Evolutionary conservation across 2,329 filamentous ascomycete genomes (phyloP), one percentile per base, ranked within the genome.

Genomic region (Clarireedia homoeocarpa): DNA sequence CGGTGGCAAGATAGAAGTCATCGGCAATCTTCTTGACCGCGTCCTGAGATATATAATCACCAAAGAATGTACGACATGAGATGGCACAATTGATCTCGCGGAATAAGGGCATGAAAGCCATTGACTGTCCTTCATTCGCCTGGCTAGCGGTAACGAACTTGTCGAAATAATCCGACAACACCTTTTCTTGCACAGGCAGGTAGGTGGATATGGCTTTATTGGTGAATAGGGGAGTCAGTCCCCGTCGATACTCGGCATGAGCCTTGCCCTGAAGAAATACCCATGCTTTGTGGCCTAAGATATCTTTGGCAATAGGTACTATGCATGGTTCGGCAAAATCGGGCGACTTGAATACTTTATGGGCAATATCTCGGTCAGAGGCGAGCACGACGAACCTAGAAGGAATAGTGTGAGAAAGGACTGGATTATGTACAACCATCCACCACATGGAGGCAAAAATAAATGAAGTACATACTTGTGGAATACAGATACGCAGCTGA

Each of bases 1-100:
- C 87, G 4, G 88, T 91, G 64, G 88, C 86, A 58, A 84, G 76
- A 70, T 89, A 91, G 70, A 88, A 91, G 71, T 91, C 87, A 66
- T 90, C 83, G 17, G 87, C 84, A 57, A 91, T 88, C 69, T 79
- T 85, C 74, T 88, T 84, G 56, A 91, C 81, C 4, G 81, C 79
- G 58, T 83, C 80, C 45, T 89, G 80, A 7, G 81, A 82, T 71
- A 90, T 89, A 74, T 91, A 91, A 72, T 89, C 80, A 24, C 88
- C 88, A 48, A 90, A 86, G 66, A 91, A 91, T 7, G 88, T 91
- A 48, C 87, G 81, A 73, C 86, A 89, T 6, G 86, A 89, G 2
- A 91, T 73, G 4, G 88, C 88, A 66, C 85, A 89, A 75, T 89
- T 89, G 67, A 91, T 79, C 71, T 91, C 86, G 62, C 88, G 82